Percentiles rank a stretch among this genome's conserved stretches.
These are phyloP conservation scores for Agrostemma githago DNA, from an alignment of 148 eudicot species.

Conservation along the genomic window DNA sequence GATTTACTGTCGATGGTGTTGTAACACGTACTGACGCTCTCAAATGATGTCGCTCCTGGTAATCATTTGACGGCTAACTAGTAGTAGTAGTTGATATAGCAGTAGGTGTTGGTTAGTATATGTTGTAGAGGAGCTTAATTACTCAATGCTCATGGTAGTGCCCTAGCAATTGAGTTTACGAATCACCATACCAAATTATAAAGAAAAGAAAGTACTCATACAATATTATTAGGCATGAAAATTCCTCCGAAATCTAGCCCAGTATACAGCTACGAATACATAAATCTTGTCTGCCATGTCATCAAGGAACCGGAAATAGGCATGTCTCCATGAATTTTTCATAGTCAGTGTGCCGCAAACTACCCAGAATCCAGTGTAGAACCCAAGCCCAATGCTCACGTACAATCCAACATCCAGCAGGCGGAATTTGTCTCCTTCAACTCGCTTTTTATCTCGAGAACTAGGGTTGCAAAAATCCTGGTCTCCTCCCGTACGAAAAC, in stretches of 20 bases:
- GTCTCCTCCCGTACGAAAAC: not conserved
- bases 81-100: no score
- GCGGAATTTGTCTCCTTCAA: not conserved
- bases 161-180: no score
- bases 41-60: no score
- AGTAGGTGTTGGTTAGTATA: no score
- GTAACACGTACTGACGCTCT: no score
- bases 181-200: no score
- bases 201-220: not conserved
- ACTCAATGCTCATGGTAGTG: no score
- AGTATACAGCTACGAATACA: not conserved
- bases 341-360: not conserved
- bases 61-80: no score
- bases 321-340: constrained; percentile 2
- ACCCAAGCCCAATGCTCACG: not conserved
- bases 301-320: constrained; percentile 5
- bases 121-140: no score
- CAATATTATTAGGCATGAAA: no score
- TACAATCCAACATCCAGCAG: not conserved
- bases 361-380: constrained; percentile 3
- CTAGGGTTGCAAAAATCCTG: no score
- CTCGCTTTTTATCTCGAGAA: not conserved
- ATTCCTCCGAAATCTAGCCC: not conserved
- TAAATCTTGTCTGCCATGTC: not conserved
- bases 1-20: no score